These are phyloP conservation scores for Marasmius tenuissimus DNA, from an alignment of 1,284 basidiomycete genomes.

Conservation along the genomic window DNA sequence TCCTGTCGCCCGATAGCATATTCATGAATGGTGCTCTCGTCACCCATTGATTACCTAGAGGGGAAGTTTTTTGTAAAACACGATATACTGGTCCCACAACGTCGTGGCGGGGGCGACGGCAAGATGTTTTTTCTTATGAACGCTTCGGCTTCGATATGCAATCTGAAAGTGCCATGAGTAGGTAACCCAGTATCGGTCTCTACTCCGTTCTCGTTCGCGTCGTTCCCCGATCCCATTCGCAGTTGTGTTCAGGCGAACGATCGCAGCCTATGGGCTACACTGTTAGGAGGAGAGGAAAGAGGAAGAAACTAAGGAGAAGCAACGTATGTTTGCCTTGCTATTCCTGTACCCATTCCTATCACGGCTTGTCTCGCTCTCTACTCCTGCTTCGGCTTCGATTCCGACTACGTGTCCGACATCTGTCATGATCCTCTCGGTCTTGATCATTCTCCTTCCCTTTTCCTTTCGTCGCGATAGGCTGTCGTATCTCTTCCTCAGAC, in stretches of 20 bases:
- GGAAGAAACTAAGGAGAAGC: too few species aligned
- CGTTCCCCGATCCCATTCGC: conserved; percentile 47
- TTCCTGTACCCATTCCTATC: background rate
- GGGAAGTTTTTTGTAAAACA: too few species aligned
- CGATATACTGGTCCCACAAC: too few species aligned
- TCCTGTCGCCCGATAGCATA: too few species aligned
- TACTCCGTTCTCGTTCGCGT: conserved; percentile 21
- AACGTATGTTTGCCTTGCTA: conserved; percentile 3
- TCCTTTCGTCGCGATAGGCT: background rate
- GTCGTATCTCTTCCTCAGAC: conserved; percentile 1
- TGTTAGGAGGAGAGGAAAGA: background rate
- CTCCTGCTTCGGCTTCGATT: background rate
- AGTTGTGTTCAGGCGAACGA: conserved; percentile 28
- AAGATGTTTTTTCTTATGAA: conserved; percentile 90
- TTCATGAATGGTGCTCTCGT: too few species aligned
- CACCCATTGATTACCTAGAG: too few species aligned
- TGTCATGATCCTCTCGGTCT: background rate
- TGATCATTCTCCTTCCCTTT: background rate
- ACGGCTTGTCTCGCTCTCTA: background rate
- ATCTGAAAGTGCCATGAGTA: conserved; percentile 40
- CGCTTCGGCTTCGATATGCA: conserved; percentile 83
- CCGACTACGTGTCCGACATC: background rate
- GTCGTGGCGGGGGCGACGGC: conserved; percentile 53
- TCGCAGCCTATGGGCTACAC: conserved; percentile 1
- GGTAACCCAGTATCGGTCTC: conserved; percentile 21